Evolutionary conservation across 257 asterid species (phyloP), one percentile per base, ranked within the genome.

Genomic region (Primulina tabacum): DNA sequence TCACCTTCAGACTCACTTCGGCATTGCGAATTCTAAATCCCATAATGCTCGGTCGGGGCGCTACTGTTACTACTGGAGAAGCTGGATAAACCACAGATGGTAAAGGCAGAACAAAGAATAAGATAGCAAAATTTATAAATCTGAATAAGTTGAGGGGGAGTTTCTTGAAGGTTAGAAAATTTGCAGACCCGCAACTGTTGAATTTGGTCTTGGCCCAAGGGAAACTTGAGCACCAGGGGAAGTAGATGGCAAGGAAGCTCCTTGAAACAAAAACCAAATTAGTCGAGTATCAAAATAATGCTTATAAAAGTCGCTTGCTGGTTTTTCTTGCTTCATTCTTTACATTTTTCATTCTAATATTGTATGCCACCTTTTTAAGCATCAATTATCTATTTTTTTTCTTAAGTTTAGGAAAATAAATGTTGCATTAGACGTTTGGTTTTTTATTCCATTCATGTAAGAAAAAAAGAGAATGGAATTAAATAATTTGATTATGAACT

Each of bases 211-310:
- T 64, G 81, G 30, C 60, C 79, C 91, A 0, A 78, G 68, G 53
- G 89, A 76, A 71, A 82, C 88, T 71, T 80, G 86, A 75, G 82
- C n/a, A 8, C 87, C 61, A 62, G 89, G 88, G 17, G 92, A 52
- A 33, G n/a, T 60, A 37, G 88, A 80, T 58, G 82, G 75, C 70
- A 55, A 33, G 2, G 84, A 70, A 53, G 71, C 43, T 16, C 81
- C 93, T 76, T 63, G 3, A 38, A 59, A 50, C 30, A 55, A 67
- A 68, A 76, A 50, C 33, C 24, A n/a, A 58, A 64, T 35, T 18
- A 50, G 18, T 55, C 10, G 59, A 43, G 24, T 47, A 21, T 4
- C 50, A 26, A 26, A 21, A 21, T 21, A 21, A 21, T 0, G 26
- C 26, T 24, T 24, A 24, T 24, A 24, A 24, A 24, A 24, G 26